Percentiles rank a stretch among this genome's conserved stretches.
Evolutionary conservation across 768 basidiomycete genomes (phyloP).

Genomic region (Cubamyces lactineus): DNA sequence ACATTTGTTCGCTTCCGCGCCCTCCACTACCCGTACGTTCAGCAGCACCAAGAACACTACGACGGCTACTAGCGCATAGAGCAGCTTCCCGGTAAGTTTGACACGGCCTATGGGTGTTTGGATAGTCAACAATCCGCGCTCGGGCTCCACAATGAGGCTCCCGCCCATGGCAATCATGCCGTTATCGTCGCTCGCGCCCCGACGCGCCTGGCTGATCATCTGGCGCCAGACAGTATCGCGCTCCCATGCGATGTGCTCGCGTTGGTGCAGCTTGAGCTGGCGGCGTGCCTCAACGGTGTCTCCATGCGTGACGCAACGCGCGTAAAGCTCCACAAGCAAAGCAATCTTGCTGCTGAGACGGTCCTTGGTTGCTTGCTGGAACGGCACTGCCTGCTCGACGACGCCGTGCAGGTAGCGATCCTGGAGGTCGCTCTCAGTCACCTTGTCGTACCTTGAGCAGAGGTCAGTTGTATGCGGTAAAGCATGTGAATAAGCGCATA

Average conservation of each 20-base stretch:
- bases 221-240: conserved; percentile 97
- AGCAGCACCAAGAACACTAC: conserved; percentile 62
- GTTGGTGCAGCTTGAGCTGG: conserved; percentile 83
- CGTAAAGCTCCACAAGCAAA: conserved; percentile 71
- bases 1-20: conserved; percentile 80
- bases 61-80: conserved; percentile 61
- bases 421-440: conserved; percentile 81
- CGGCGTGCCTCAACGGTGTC: conserved; percentile 71
- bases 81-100: conserved; percentile 62
- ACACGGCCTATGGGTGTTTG: conserved; percentile 70
- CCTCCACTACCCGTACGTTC: conserved; percentile 60
- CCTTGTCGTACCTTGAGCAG: conserved; percentile 83
- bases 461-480: not conserved
- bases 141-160: conserved; percentile 48
- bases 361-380: conserved; percentile 64
- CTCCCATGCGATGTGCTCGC: conserved; percentile 96
- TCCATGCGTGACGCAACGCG: conserved; percentile 81
- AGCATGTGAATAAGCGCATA: conserved; percentile 40
- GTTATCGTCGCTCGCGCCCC: conserved; percentile 50
- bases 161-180: conserved; percentile 29
- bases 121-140: conserved; percentile 45
- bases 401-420: conserved; percentile 71
- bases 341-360: conserved; percentile 59
- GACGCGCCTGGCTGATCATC: conserved; percentile 85
- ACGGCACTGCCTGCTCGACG: conserved; percentile 72